Evolutionary conservation across 2,329 filamentous ascomycete species (phyloP), one percentile per base, ranked within the genome.

Genomic region (Stromatinia cepivora): DNA sequence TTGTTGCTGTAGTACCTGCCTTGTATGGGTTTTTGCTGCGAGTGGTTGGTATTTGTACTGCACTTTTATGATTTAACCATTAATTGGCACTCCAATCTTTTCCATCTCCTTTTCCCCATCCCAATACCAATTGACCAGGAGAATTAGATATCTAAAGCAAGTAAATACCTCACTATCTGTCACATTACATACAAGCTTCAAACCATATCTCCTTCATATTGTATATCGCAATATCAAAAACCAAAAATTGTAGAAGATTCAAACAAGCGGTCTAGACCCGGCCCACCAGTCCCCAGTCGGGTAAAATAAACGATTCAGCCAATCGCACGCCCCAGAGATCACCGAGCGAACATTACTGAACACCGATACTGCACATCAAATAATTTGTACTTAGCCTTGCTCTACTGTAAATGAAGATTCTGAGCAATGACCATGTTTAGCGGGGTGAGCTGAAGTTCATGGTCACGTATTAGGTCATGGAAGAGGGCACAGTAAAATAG

Each of bases 221-320:
- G 4, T 22, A n/a, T 6, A 36, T 22, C 15, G 9, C 20, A 62
- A 17, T 50, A 50, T 50, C 45, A n/a, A 62, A 62, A 50, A 50
- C 28, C 31, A 15, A 42, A 22, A 13, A 10, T 36, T n/a, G 31
- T 50, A 36, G 13, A 62, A 62, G 11, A 48, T 13, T 36, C 28
- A 62, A 62, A 53, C 7, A 34, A 45, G 48, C 50, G 66, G 67
- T 70, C 71, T 73, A 68, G 72, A 72, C 66, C 66, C 58, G 34
- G 36, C 22, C 45, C 59, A 28, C 65, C 66, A 73, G 54, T 34
- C 72, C 64, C 46, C 65, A 73, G 69, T 70, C 42, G 69, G 72
- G 65, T 22, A 73, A 73, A 73, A 72, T 73, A 73, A 61, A 73
- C 72, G 72, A 73, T 39, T 53, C 25, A 62, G 36, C 66, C 65